Percentiles rank a stretch among this genome's conserved stretches.
Conservation (phyloP, 208 protist genomes). For the Herpetomonas tarakana region DNA sequence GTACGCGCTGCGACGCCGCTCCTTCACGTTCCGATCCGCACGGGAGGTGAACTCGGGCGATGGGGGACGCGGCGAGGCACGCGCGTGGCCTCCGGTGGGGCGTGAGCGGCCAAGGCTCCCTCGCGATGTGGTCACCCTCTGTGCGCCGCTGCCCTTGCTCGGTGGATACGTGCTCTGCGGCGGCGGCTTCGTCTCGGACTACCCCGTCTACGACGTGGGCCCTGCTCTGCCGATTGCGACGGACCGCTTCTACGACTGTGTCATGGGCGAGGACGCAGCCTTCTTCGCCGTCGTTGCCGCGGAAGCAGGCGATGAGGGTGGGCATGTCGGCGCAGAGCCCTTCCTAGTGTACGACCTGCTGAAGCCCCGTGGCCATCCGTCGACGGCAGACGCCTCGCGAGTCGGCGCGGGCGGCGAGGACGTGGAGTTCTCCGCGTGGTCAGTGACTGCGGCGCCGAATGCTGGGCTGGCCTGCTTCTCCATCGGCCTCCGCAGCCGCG, state of each 20-base stretch:
- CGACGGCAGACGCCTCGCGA: neutral
- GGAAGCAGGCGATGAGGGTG: neutral
- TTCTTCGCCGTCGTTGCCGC: slow-evolving; percentile 14
- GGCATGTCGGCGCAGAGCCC: neutral
- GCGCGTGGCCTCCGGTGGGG: neutral
- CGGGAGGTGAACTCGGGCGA: slow-evolving; percentile 11
- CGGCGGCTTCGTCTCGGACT: slow-evolving; percentile 53
- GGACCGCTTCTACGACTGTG: slow-evolving; percentile 19
- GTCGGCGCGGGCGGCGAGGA: neutral
- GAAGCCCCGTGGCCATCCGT: neutral
- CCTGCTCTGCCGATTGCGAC: slow-evolving; percentile 24
- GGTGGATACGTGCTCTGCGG: slow-evolving; percentile 48
- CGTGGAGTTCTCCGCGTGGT: slow-evolving; percentile 43
- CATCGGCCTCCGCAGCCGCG: slow-evolving; percentile 37
- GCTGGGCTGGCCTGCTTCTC: slow-evolving; percentile 38
- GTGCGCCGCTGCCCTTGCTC: slow-evolving; percentile 28
- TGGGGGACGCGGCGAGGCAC: slow-evolving; percentile 7
- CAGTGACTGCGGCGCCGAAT: slow-evolving; percentile 40
- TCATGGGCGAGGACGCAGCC: slow-evolving; percentile 9
- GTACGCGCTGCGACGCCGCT: slow-evolving; percentile 32
- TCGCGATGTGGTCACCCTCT: slow-evolving; percentile 17
- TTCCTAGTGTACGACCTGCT: neutral
- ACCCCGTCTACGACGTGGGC: slow-evolving; percentile 36
- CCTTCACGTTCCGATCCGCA: slow-evolving; percentile 16
- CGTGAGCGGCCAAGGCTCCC: slow-evolving; percentile 12